A percentile compares a stretch with the other conserved stretches of the same genome.
Evolutionary conservation across 176 grass and related monocot species (phyloP).

Genomic region (Eragrostis nindensis): DNA sequence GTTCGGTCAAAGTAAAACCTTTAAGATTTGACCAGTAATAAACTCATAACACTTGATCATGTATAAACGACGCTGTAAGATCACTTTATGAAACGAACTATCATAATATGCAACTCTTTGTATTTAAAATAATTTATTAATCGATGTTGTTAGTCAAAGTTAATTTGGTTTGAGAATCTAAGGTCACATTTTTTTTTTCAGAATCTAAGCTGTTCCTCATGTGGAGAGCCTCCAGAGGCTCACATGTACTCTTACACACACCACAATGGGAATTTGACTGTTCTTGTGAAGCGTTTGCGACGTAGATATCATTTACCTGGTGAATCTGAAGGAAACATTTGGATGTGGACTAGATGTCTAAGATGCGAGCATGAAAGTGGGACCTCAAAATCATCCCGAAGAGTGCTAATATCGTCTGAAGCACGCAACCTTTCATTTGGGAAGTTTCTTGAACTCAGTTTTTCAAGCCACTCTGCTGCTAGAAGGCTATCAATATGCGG

Average conservation of each 20-base stretch:
- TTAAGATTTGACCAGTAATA: too few relatives aligned
- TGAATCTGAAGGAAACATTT: conserved; percentile 79
- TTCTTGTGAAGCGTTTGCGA: conserved; percentile 64
- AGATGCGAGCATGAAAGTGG: conserved; percentile 74
- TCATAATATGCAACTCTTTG: too few relatives aligned
- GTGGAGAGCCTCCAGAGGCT: conserved; percentile 77
- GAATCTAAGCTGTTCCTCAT: conserved; percentile 75
- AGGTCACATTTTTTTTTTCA: conserved; percentile 35
- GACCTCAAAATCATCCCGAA: conserved; percentile 51
- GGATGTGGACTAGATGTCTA: conserved; percentile 95
- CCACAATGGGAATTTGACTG: conserved; percentile 74
- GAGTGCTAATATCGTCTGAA: conserved; percentile 70
- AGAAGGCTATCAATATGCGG: conserved; percentile 83
- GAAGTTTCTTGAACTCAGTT: conserved; percentile 95
- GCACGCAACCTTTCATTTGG: conserved; percentile 84
- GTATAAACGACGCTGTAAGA: too few relatives aligned
- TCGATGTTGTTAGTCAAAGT: too few relatives aligned
- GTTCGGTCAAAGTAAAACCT: too few relatives aligned
- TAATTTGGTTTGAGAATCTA: too few relatives aligned
- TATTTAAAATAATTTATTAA: too few relatives aligned
- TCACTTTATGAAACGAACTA: too few relatives aligned
- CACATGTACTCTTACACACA: conserved; percentile 90
- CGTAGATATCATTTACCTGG: conserved; percentile 56
- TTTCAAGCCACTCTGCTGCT: conserved; percentile 82
- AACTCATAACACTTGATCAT: too few relatives aligned